Conservation (phyloP, 2,329 filamentous ascomycete species). For the Neofusicoccum laricinum region DNA sequence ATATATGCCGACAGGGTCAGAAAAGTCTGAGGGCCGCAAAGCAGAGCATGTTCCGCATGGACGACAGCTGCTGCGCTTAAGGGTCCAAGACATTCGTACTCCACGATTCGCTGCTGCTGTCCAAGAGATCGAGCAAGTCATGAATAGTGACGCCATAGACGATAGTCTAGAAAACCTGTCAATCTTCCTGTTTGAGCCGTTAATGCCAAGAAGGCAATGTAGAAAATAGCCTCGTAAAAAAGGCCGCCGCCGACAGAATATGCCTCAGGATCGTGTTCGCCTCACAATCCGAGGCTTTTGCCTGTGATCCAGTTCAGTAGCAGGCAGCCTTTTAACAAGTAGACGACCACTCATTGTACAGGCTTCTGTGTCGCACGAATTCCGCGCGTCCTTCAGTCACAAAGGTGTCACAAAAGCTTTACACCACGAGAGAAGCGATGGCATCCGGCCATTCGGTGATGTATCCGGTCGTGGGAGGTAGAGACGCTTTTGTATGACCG, state of each 20-base stretch:
- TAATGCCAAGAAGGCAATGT: neutral
- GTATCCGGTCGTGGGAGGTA: neutral
- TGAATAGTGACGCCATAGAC: neutral
- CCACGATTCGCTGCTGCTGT: neutral
- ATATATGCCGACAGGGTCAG: neutral
- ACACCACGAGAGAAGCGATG: neutral
- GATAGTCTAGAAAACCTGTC: neutral
- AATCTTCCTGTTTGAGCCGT: neutral
- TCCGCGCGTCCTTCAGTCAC: no score
- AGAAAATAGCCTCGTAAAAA: neutral
- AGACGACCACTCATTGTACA: no score
- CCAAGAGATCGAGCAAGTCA: neutral
- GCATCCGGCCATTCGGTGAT: neutral
- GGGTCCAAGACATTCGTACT: neutral
- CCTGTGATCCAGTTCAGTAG: neutral
- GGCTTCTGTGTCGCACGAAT: no score
- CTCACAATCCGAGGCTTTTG: neutral
- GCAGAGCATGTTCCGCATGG: neutral
- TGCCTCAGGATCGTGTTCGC: neutral
- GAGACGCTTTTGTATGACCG: neutral
- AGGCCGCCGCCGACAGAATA: neutral
- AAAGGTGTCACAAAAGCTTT: no score
- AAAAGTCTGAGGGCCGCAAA: neutral
- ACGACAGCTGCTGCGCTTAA: neutral
- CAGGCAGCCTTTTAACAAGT: neutral